A percentile compares a stretch with the other conserved stretches of the same genome.
Conservation (phyloP, 2,329 filamentous ascomycete genomes). For the Elsinoe ampelina region DNA sequence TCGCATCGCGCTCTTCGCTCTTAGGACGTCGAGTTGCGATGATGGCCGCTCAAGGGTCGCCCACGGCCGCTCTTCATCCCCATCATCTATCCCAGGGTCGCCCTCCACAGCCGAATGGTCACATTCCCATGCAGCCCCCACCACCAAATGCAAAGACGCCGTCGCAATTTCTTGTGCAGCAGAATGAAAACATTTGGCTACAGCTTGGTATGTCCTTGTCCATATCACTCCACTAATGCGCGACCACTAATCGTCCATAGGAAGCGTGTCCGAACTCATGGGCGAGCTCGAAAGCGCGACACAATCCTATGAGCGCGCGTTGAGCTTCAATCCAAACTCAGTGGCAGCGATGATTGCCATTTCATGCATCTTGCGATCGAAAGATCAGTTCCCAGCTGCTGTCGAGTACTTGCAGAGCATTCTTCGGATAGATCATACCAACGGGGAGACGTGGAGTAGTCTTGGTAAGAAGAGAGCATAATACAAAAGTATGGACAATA, state of each 20-base stretch:
- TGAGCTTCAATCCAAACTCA: constrained; percentile 80
- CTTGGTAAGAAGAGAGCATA: constrained; percentile 53
- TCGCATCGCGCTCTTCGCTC: constrained; percentile 4
- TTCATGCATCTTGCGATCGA: constrained; percentile 78
- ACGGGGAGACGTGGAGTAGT: constrained; percentile 94
- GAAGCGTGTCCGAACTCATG: constrained; percentile 76
- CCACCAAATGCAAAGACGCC: constrained; percentile 52
- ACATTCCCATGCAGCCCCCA: constrained; percentile 31
- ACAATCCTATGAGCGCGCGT: constrained; percentile 79
- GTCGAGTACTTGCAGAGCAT: constrained; percentile 90
- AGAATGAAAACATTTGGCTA: constrained; percentile 87
- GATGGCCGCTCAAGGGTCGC: constrained; percentile 55
- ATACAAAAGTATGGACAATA: background rate
- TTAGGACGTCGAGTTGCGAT: constrained; percentile 9
- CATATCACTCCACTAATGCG: background rate
- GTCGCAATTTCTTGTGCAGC: constrained; percentile 62
- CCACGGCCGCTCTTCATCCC: constrained; percentile 61
- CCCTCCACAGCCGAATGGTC: constrained; percentile 46
- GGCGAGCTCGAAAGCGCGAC: constrained; percentile 83
- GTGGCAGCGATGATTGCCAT: constrained; percentile 90
- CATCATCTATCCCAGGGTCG: constrained; percentile 59
- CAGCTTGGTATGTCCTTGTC: constrained; percentile 67
- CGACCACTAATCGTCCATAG: constrained; percentile 38
- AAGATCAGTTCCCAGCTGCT: constrained; percentile 88
- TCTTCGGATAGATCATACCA: constrained; percentile 75